A percentile compares a stretch with the other conserved stretches of the same genome.
These are phyloP conservation scores for Hymenoscyphus linearis DNA, from an alignment of 2,329 filamentous ascomycete genomes.

Conservation along the genomic window DNA sequence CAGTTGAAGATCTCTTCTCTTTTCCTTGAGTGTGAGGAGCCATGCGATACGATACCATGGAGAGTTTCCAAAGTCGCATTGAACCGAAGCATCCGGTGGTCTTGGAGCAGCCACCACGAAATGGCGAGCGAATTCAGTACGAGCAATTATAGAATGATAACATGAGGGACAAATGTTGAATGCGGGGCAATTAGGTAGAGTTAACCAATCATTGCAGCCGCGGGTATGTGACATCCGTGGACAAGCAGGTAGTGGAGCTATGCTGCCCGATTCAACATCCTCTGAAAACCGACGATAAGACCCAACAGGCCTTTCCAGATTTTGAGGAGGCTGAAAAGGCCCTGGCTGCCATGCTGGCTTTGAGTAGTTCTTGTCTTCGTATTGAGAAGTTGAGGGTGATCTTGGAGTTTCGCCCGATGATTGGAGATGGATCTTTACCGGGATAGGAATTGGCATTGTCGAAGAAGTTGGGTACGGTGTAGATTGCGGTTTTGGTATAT, in stretches of 20 bases:
- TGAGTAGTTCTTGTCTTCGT: constrained; percentile 14
- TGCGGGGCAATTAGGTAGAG: constrained; percentile 61
- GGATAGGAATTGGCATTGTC: constrained; percentile 25
- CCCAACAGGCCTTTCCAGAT: constrained; percentile 38
- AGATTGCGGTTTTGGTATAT: constrained; percentile 10
- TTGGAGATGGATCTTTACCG: constrained; percentile 15
- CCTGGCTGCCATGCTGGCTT: constrained; percentile 41
- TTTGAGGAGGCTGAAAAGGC: constrained; percentile 37
- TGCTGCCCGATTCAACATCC: constrained; percentile 39
- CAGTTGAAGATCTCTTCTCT: constrained; percentile 59
- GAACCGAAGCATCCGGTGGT: constrained; percentile 50
- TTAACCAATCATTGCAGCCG: constrained; percentile 75
- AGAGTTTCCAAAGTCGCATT: constrained; percentile 72
- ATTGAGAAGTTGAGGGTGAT: constrained; percentile 16
- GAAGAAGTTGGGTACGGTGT: constrained; percentile 9
- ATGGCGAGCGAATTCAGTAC: constrained; percentile 60
- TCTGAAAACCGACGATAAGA: constrained; percentile 52
- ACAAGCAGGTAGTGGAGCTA: constrained; percentile 59
- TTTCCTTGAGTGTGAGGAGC: constrained; percentile 70
- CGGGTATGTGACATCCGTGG: constrained; percentile 57
- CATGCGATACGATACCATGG: constrained; percentile 84
- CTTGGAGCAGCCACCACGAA: constrained; percentile 60
- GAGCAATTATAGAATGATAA: constrained; percentile 62
- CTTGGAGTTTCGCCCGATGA: constrained; percentile 18
- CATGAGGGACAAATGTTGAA: constrained; percentile 83